A percentile compares a stretch with the other conserved stretches of the same genome.
Evolutionary conservation across 495 filamentous ascomycete genomes (phyloP).

Genomic region (Tuber borchii): DNA sequence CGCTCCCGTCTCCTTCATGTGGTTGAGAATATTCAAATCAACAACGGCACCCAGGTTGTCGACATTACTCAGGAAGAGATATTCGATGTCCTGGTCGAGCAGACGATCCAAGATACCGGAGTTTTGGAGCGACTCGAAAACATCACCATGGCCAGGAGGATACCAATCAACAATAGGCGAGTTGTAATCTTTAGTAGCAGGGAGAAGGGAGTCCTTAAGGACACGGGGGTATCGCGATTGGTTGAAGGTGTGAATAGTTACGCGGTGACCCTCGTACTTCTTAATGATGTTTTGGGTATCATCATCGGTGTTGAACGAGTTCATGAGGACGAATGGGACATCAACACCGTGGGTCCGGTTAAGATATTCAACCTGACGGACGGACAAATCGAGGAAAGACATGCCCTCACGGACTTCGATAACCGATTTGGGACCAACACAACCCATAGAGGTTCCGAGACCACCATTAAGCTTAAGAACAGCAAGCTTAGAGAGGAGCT

Average conservation of each 20-base stretch:
- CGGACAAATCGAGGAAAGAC: slow-evolving; percentile 98
- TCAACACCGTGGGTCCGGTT: slow-evolving; percentile 97
- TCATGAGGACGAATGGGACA: slow-evolving; percentile 98
- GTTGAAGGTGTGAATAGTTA: slow-evolving; percentile 99
- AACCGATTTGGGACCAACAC: slow-evolving; percentile 97
- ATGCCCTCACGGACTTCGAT: slow-evolving; percentile 99
- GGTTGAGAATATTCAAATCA: slow-evolving; percentile 92
- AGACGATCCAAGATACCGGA: slow-evolving; percentile 96
- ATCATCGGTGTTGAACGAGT: slow-evolving; percentile 99
- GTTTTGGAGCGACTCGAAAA: slow-evolving; percentile 99
- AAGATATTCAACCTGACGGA: slow-evolving; percentile 97
- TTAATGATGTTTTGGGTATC: slow-evolving; percentile 99
- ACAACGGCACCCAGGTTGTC: slow-evolving; percentile 98
- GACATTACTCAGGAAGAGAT: slow-evolving; percentile 97
- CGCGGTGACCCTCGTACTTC: slow-evolving; percentile 99
- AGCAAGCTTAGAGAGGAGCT: slow-evolving; percentile 93
- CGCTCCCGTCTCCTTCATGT: slow-evolving; percentile 91
- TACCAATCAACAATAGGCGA: slow-evolving; percentile 96
- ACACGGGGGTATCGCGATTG: slow-evolving; percentile 97
- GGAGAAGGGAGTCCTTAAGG: slow-evolving; percentile 94
- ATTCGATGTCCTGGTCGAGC: slow-evolving; percentile 86
- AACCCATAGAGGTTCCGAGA: slow-evolving; percentile 99
- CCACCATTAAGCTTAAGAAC: slow-evolving; percentile 99
- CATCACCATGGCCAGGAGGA: slow-evolving; percentile 96
- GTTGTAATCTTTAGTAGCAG: slow-evolving; percentile 82